Percentiles rank a stretch among this genome's conserved stretches.
Evolutionary conservation across 129 eudicot species (phyloP).

Genomic region (Saposhnikovia divaricata): DNA sequence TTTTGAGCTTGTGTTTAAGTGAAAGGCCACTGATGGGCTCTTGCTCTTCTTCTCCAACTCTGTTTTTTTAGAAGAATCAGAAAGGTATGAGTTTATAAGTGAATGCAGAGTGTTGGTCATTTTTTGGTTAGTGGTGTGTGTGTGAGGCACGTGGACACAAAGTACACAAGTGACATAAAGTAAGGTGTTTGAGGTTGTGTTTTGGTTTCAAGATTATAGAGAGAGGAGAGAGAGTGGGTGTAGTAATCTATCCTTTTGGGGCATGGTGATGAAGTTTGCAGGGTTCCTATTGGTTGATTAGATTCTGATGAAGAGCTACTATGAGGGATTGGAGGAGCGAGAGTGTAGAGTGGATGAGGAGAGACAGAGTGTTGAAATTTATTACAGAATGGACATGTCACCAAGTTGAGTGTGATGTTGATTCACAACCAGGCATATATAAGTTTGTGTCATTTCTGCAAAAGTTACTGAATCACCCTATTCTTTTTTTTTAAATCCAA

Average conservation of each 20-base stretch:
- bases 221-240: slow-evolving; percentile 28
- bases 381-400: slow-evolving; percentile 6
- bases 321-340: slow-evolving; percentile 14
- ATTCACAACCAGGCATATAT: neutral
- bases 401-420: neutral
- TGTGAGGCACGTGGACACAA: slow-evolving; percentile 58
- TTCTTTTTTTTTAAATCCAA: too few relatives aligned
- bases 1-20: slow-evolving; percentile 8
- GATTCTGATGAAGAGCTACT: slow-evolving; percentile 31
- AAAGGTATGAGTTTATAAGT: slow-evolving; percentile 23
- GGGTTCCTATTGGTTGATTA: slow-evolving; percentile 75
- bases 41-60: slow-evolving; percentile 12
- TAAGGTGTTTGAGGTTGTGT: slow-evolving; percentile 47
- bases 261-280: slow-evolving; percentile 48
- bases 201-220: slow-evolving; percentile 31
- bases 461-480: too few relatives aligned
- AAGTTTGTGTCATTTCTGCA: neutral
- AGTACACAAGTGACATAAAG: neutral
- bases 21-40: neutral
- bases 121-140: slow-evolving; percentile 47
- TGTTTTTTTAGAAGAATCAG: slow-evolving; percentile 7
- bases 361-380: neutral
- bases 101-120: slow-evolving; percentile 18
- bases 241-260: slow-evolving; percentile 32
- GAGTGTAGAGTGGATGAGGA: slow-evolving; percentile 32